A percentile compares a stretch with the other conserved stretches of the same genome.
Evolutionary conservation across 176 grass and related monocot genomes (phyloP).

Genomic region (Paspalum notatum): DNA sequence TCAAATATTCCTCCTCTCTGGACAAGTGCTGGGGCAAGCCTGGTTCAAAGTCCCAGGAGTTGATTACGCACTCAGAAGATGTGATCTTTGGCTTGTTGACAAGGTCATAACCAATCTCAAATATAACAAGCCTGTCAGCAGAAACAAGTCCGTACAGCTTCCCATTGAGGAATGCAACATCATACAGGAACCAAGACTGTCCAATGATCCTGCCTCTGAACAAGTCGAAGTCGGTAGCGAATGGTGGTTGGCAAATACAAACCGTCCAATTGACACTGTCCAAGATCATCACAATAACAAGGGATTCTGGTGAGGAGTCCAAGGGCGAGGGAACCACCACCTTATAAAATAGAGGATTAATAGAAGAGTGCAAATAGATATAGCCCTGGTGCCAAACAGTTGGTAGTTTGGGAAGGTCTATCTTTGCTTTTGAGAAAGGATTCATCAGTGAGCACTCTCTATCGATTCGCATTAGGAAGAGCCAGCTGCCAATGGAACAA

Average conservation of each 20-base stretch:
- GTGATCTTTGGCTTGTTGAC: background rate
- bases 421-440: background rate
- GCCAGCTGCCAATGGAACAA: background rate
- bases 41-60: background rate
- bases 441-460: background rate
- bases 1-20: background rate
- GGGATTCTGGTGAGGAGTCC: background rate
- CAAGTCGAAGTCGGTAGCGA: background rate
- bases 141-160: background rate
- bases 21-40: background rate
- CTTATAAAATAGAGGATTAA: background rate
- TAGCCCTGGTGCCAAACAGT: background rate
- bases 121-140: background rate
- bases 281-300: background rate
- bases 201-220: background rate
- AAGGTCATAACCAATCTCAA: background rate
- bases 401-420: background rate
- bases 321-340: background rate
- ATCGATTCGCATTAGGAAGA: background rate
- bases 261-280: background rate
- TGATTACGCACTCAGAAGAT: background rate
- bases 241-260: background rate
- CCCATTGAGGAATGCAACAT: background rate
- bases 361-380: background rate
- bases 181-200: background rate